Evolutionary conservation across 1,284 basidiomycete genomes (phyloP).

Genomic region (Tilletia indica): DNA sequence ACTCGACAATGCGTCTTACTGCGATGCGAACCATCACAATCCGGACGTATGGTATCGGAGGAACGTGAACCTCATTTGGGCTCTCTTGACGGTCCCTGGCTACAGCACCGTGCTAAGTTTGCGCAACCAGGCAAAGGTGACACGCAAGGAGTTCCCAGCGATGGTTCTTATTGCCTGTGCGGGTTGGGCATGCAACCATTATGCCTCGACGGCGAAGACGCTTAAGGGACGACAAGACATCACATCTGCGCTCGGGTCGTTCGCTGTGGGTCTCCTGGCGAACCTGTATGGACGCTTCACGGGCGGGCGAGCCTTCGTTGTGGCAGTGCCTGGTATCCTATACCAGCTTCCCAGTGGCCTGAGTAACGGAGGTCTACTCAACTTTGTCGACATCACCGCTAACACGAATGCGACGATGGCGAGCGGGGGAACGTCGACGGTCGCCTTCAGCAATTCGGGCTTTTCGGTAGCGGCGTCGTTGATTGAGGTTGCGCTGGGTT

Average conservation of each 20-base stretch:
- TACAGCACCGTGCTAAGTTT: conserved; percentile 74
- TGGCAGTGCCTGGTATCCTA: conserved; percentile 66
- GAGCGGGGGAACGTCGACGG: conserved; percentile 23
- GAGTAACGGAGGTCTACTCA: conserved; percentile 78
- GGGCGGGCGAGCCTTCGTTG: conserved; percentile 72
- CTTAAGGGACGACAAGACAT: conserved; percentile 41
- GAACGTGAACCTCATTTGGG: conserved; percentile 36
- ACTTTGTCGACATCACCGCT: conserved; percentile 60
- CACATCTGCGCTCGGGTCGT: conserved; percentile 63
- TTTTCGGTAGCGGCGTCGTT: conserved; percentile 35
- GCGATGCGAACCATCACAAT: conserved; percentile 26
- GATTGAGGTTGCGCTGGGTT: conserved; percentile 51
- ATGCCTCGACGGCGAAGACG: conserved; percentile 31
- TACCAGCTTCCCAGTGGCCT: conserved; percentile 85
- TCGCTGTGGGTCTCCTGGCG: conserved; percentile 77
- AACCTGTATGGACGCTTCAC: conserved; percentile 81
- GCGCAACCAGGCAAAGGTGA: conserved; percentile 70
- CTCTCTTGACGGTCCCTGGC: conserved; percentile 74
- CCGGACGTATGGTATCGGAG: conserved; percentile 59
- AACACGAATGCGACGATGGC: conserved; percentile 1
- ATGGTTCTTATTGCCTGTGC: conserved; percentile 71
- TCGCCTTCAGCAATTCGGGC: conserved; percentile 33
- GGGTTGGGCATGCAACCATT: conserved; percentile 64
- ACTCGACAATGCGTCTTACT: conserved; percentile 24
- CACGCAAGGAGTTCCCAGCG: conserved; percentile 67